Percentiles rank a stretch among this genome's conserved stretches.
Conservation (phyloP, 352 stramenopile genomes). For the Globisporangium radiosum region DNA sequence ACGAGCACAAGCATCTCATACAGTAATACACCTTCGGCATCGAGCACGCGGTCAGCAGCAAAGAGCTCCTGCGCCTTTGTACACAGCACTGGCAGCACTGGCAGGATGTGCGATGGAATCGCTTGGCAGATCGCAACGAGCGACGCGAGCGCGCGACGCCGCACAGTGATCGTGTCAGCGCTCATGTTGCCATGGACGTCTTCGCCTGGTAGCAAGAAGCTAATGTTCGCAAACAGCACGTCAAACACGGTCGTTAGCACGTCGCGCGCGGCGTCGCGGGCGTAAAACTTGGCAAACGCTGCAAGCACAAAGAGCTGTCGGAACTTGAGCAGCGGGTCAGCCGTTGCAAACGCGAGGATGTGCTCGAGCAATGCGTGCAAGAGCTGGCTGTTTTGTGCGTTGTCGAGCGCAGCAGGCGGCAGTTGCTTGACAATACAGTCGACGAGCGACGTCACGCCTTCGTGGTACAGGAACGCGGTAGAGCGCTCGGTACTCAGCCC, state of each 20-base stretch:
- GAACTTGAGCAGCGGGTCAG: conserved; percentile 67
- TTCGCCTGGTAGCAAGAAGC: conserved; percentile 63
- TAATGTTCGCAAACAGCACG: conserved; percentile 65
- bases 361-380: conserved; percentile 43
- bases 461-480: conserved; percentile 68
- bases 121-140: conserved; percentile 74
- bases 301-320: conserved; percentile 61
- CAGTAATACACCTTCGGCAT: conserved; percentile 68
- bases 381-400: conserved; percentile 29
- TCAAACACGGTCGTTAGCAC: conserved; percentile 70
- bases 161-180: conserved; percentile 65
- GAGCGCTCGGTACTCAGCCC: conserved; percentile 54
- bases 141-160: conserved; percentile 55
- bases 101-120: conserved; percentile 66
- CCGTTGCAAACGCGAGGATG: conserved; percentile 45
- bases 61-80: conserved; percentile 70
- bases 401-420: conserved; percentile 30
- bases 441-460: conserved; percentile 61
- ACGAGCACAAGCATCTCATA: conserved; percentile 82
- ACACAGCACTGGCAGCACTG: conserved; percentile 65
- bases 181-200: conserved; percentile 59
- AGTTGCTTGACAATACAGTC: conserved; percentile 79
- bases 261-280: conserved; percentile 28
- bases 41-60: conserved; percentile 55
- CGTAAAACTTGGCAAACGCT: conserved; percentile 76